Conservation (phyloP, 2,329 filamentous ascomycete species). For the Microascus cirrosus region DNA sequence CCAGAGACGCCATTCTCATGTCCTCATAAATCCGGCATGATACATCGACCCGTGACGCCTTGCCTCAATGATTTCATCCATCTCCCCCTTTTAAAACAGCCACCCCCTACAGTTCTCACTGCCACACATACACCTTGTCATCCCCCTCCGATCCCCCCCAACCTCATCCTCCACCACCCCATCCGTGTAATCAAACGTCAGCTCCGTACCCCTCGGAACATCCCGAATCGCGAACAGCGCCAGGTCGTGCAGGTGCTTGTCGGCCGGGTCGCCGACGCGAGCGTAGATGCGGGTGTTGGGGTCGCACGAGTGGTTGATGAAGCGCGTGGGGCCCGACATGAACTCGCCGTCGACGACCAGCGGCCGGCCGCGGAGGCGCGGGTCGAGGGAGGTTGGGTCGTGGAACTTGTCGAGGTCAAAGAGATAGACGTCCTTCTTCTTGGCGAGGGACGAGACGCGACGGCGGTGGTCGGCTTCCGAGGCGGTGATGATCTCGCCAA, state of each 20-base stretch:
- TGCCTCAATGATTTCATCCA: neutral
- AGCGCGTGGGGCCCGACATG: slow-evolving; percentile 66
- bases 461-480: slow-evolving; percentile 56
- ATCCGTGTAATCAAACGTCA: slow-evolving; percentile 74
- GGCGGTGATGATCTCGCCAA: slow-evolving; percentile 59
- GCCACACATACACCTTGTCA: slow-evolving; percentile 52
- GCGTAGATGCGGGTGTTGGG: slow-evolving; percentile 74
- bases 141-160: slow-evolving; percentile 30
- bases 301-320: slow-evolving; percentile 75
- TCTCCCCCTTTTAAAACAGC: slow-evolving; percentile 27
- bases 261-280: slow-evolving; percentile 64
- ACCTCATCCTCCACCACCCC: slow-evolving; percentile 45
- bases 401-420: slow-evolving; percentile 76
- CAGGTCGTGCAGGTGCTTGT: slow-evolving; percentile 64
- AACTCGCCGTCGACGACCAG: slow-evolving; percentile 62
- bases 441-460: slow-evolving; percentile 36
- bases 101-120: slow-evolving; percentile 56
- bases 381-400: slow-evolving; percentile 41
- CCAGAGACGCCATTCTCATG: neutral
- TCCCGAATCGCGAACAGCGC: slow-evolving; percentile 63
- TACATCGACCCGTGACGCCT: neutral
- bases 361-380: slow-evolving; percentile 41
- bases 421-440: slow-evolving; percentile 66
- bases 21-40: neutral
- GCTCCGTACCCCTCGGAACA: slow-evolving; percentile 54